These are phyloP conservation scores for Biscutella laevigata DNA, from an alignment of 441 rosid species.

Conservation along the genomic window DNA sequence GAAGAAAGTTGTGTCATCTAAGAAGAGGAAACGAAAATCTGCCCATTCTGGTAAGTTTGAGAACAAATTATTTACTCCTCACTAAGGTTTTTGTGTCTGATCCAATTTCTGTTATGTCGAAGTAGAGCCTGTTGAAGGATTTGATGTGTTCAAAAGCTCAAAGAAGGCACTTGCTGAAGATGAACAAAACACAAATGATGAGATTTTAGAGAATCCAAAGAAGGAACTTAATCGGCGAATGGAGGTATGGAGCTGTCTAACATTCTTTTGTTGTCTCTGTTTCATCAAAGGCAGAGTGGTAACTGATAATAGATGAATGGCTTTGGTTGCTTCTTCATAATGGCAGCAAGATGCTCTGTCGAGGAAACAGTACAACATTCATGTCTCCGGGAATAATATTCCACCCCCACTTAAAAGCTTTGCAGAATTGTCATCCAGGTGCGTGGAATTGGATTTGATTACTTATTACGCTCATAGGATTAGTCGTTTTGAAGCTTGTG, in stretches of 20 bases:
- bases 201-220: slow-evolving; percentile 25
- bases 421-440: slow-evolving; percentile 60
- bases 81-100: not conserved
- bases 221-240: slow-evolving; percentile 48
- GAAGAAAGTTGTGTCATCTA: slow-evolving; percentile 22
- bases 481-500: not conserved
- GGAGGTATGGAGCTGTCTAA: slow-evolving; percentile 43
- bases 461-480: not conserved
- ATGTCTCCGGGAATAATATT: slow-evolving; percentile 60
- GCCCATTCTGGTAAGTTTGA: slow-evolving; percentile 33
- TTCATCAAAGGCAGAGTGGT: not conserved
- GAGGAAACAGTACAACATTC: slow-evolving; percentile 65
- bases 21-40: slow-evolving; percentile 59
- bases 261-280: not conserved
- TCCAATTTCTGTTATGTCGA: not conserved
- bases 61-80: not conserved
- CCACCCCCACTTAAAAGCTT: slow-evolving; percentile 74
- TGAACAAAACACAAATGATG: slow-evolving; percentile 24
- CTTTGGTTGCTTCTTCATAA: not conserved
- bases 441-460: not conserved
- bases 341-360: slow-evolving; percentile 56
- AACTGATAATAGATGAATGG: not conserved
- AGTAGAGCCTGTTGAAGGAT: slow-evolving; percentile 57
- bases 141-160: slow-evolving; percentile 62
- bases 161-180: slow-evolving; percentile 20